Conservation (phyloP, 176 grass and related monocot species). For the Thinopyrum elongatum region DNA sequence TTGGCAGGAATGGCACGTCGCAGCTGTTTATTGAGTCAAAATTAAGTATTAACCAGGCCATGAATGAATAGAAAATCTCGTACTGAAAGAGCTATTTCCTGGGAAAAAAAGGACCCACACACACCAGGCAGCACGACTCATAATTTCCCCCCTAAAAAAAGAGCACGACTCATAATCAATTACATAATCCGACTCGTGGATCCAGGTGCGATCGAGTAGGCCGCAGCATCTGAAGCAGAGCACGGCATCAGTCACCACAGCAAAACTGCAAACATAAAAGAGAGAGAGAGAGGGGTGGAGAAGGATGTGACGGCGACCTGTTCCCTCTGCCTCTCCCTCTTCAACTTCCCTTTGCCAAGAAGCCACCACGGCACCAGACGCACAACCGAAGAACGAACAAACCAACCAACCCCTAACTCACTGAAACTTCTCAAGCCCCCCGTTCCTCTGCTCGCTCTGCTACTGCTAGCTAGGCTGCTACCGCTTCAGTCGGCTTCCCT, state of each 20-base stretch:
- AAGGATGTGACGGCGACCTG: too few relatives aligned
- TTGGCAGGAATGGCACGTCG: too few relatives aligned
- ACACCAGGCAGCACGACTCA: too few relatives aligned
- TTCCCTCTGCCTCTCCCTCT: neutral
- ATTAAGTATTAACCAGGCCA: too few relatives aligned
- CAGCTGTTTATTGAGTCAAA: too few relatives aligned
- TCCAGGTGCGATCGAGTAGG: neutral
- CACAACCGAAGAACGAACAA: neutral
- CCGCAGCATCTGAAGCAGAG: slow-evolving; percentile 16
- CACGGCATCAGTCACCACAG: neutral
- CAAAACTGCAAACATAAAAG: neutral
- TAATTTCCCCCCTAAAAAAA: too few relatives aligned
- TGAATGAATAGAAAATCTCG: too few relatives aligned
- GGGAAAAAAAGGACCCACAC: too few relatives aligned
- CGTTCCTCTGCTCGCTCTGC: neutral
- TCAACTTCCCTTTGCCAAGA: slow-evolving; percentile 9
- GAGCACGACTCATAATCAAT: neutral
- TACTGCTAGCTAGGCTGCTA: too few relatives aligned
- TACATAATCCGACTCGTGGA: neutral
- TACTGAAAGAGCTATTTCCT: too few relatives aligned
- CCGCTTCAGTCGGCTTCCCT: neutral
- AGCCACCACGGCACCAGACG: slow-evolving; percentile 15
- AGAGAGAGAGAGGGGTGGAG: too few relatives aligned
- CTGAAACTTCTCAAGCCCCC: neutral
- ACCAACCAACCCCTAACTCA: neutral